Percentiles rank a stretch among this genome's conserved stretches.
These are phyloP conservation scores for Schoenoplectus tabernaemontani DNA, from an alignment of 202 grass and related monocot genomes.

Conservation along the genomic window DNA sequence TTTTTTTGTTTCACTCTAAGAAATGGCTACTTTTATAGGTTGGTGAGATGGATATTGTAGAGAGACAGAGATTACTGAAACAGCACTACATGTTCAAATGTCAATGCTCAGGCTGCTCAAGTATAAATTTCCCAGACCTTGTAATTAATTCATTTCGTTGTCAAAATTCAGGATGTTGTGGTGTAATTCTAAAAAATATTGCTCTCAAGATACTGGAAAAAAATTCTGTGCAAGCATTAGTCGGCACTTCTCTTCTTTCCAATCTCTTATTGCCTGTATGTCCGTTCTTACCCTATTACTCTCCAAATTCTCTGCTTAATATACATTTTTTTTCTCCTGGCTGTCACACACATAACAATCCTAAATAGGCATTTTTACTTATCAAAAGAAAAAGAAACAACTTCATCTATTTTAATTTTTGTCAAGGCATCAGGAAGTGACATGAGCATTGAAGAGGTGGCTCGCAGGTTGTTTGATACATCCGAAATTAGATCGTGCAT, in stretches of 20 bases:
- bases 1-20: background rate
- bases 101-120: constrained; percentile 68
- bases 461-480: constrained; percentile 36
- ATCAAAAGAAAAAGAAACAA: background rate
- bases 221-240: constrained; percentile 49
- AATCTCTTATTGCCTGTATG: constrained; percentile 57
- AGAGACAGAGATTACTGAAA: constrained; percentile 64
- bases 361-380: background rate
- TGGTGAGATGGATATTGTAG: constrained; percentile 60
- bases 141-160: constrained; percentile 71
- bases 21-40: constrained; percentile 36
- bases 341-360: background rate
- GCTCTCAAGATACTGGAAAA: constrained; percentile 33
- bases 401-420: constrained; percentile 24
- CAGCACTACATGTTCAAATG: constrained; percentile 81
- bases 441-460: constrained; percentile 42
- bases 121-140: constrained; percentile 70
- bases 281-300: background rate
- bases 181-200: constrained; percentile 56
- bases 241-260: constrained; percentile 32
- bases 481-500: constrained; percentile 29
- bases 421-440: constrained; percentile 32
- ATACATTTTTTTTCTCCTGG: background rate
- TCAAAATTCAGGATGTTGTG: constrained; percentile 45
- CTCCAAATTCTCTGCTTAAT: constrained; percentile 10